These are phyloP conservation scores for Rhodotorula sp. DNA, from an alignment of 1,284 basidiomycete species.

Conservation along the genomic window DNA sequence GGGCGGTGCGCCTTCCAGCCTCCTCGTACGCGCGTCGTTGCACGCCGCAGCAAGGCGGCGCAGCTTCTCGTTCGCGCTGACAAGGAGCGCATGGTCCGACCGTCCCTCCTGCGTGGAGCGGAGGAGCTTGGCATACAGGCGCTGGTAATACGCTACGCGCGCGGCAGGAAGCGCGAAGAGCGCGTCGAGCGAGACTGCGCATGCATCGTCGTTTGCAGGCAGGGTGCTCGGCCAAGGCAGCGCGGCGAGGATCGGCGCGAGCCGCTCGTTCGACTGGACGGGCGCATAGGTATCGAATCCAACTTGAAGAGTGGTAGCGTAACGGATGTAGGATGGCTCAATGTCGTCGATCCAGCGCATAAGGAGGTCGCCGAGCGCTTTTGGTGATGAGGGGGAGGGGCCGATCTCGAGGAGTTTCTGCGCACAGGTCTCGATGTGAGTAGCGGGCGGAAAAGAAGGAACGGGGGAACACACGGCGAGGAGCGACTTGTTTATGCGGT, in stretches of 20 bases:
- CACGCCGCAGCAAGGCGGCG: constrained; percentile 70
- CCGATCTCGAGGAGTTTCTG: constrained; percentile 94
- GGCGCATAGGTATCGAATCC: constrained; percentile 84
- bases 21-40: constrained; percentile 54
- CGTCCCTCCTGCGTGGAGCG: constrained; percentile 85
- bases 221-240: constrained; percentile 62
- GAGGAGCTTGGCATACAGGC: constrained; percentile 81
- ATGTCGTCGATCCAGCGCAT: constrained; percentile 97
- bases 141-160: constrained; percentile 88
- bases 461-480: constrained; percentile 61
- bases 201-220: constrained; percentile 57
- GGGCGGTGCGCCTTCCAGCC: not conserved
- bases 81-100: constrained; percentile 80
- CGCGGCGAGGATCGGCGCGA: constrained; percentile 67
- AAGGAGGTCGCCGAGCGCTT: constrained; percentile 89
- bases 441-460: not conserved
- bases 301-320: constrained; percentile 68
- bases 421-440: not conserved
- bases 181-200: constrained; percentile 21
- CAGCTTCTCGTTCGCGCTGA: constrained; percentile 77
- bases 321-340: constrained; percentile 80
- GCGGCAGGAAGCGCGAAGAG: constrained; percentile 62
- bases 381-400: constrained; percentile 87
- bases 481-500: constrained; percentile 83
- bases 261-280: constrained; percentile 71